A percentile compares a stretch with the other conserved stretches of the same genome.
Evolutionary conservation across 345 rosid species (phyloP).

Genomic region (Eucalyptus cloeziana): DNA sequence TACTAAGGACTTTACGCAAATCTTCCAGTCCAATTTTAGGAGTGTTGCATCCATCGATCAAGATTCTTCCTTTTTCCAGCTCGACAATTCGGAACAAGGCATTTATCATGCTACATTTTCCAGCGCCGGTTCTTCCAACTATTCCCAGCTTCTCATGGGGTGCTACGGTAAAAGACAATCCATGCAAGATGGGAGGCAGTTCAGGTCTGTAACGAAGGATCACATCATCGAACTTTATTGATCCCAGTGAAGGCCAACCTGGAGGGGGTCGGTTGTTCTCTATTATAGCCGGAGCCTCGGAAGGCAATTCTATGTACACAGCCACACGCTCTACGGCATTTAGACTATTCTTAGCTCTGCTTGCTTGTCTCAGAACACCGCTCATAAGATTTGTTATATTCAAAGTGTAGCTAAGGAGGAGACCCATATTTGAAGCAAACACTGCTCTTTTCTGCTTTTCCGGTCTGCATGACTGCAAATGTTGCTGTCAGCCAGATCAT

Average conservation of each 20-base stretch:
- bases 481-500: constrained; percentile 96
- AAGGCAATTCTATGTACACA: constrained; percentile 67
- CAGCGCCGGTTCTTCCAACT: no score
- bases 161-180: no score
- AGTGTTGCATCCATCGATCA: no score
- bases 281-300: constrained; percentile 64
- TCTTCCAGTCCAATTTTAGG: no score
- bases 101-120: no score
- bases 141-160: no score
- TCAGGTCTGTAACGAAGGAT: constrained; percentile 76
- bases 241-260: constrained; percentile 84
- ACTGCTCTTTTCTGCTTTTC: not conserved
- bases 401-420: constrained; percentile 83
- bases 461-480: constrained; percentile 16
- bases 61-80: constrained; percentile 12
- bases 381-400: constrained; percentile 68
- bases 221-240: constrained; percentile 66
- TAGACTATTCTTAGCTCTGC: constrained; percentile 60
- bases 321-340: constrained; percentile 60
- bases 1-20: constrained; percentile 1
- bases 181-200: constrained; percentile 54
- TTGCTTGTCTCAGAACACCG: constrained; percentile 79
- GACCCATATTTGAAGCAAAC: constrained; percentile 88
- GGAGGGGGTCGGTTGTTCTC: constrained; percentile 60
- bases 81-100: constrained; percentile 53